A percentile compares a stretch with the other conserved stretches of the same genome.
Conservation (phyloP, 768 basidiomycete species). For the Rhizopogon vesiculosus region DNA sequence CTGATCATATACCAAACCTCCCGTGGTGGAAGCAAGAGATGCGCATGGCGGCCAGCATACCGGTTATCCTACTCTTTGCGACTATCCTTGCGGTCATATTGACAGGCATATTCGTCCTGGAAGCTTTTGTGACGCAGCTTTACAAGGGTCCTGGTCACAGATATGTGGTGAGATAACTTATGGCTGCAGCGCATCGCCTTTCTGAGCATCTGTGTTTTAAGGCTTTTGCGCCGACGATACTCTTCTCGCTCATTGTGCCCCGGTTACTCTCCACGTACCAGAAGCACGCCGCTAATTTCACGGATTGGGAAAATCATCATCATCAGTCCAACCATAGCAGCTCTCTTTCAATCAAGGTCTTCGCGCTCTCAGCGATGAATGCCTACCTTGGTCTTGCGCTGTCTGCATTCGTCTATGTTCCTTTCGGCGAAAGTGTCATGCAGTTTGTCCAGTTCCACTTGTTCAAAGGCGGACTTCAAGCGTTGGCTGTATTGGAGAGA, state of each 20-base stretch:
- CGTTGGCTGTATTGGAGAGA: constrained; percentile 15
- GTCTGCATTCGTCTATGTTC: constrained; percentile 94
- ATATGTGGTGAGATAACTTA: constrained; percentile 57
- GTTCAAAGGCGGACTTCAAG: constrained; percentile 18
- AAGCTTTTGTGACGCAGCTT: constrained; percentile 84
- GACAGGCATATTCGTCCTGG: constrained; percentile 80
- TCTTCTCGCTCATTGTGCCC: constrained; percentile 81
- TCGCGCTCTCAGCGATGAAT: constrained; percentile 82
- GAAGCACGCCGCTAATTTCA: constrained; percentile 59
- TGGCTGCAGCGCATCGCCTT: not conserved
- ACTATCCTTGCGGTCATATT: constrained; percentile 63
- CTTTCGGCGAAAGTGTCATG: constrained; percentile 87
- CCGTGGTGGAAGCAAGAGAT: constrained; percentile 75
- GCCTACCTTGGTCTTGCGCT: constrained; percentile 90
- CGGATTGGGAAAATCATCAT: constrained; percentile 89
- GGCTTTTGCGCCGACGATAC: constrained; percentile 78
- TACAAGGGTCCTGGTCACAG: constrained; percentile 85
- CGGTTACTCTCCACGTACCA: constrained; percentile 74
- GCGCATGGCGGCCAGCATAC: constrained; percentile 62
- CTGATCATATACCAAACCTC: constrained; percentile 49
- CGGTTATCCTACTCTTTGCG: constrained; percentile 72
- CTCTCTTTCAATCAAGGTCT: constrained; percentile 87
- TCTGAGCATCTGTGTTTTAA: constrained; percentile 24
- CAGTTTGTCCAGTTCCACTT: constrained; percentile 34
- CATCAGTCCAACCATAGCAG: constrained; percentile 73